A percentile compares a stretch with the other conserved stretches of the same genome.
Conservation (phyloP, 495 filamentous ascomycete genomes). For the Extremus antarcticus region DNA sequence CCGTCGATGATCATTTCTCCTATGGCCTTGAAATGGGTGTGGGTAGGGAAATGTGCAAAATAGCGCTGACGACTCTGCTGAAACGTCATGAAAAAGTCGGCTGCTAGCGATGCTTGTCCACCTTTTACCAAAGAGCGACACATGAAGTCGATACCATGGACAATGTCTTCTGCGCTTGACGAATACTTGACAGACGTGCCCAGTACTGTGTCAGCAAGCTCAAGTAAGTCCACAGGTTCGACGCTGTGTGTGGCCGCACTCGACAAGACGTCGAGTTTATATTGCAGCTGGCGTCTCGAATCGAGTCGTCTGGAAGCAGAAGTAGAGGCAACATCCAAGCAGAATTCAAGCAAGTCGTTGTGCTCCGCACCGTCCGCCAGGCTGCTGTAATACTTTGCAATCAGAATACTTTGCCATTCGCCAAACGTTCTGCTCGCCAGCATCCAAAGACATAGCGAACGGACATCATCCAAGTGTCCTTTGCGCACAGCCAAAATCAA, state of each 20-base stretch:
- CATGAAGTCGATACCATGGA: background rate
- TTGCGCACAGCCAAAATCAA: background rate
- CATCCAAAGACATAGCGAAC: background rate
- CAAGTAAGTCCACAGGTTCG: background rate
- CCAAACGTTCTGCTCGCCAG: background rate
- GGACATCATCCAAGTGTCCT: background rate
- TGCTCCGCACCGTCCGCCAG: background rate
- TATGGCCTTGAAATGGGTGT: background rate
- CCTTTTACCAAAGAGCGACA: background rate
- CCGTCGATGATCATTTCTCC: background rate
- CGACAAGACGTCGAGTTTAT: background rate
- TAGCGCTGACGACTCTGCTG: background rate
- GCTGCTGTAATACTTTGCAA: background rate
- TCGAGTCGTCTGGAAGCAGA: background rate
- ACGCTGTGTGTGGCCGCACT: background rate
- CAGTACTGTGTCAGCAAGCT: background rate
- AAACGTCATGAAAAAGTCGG: background rate
- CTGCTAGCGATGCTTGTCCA: background rate
- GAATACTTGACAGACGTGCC: background rate
- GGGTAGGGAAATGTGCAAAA: background rate
- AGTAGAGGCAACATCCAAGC: background rate
- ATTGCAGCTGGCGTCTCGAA: background rate
- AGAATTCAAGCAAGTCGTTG: background rate
- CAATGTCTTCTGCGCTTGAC: background rate
- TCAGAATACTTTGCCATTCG: background rate